Percentiles rank a stretch among this genome's conserved stretches.
Evolutionary conservation across 2,329 filamentous ascomycete species (phyloP).

Genomic region (Penicillium brasilianum): DNA sequence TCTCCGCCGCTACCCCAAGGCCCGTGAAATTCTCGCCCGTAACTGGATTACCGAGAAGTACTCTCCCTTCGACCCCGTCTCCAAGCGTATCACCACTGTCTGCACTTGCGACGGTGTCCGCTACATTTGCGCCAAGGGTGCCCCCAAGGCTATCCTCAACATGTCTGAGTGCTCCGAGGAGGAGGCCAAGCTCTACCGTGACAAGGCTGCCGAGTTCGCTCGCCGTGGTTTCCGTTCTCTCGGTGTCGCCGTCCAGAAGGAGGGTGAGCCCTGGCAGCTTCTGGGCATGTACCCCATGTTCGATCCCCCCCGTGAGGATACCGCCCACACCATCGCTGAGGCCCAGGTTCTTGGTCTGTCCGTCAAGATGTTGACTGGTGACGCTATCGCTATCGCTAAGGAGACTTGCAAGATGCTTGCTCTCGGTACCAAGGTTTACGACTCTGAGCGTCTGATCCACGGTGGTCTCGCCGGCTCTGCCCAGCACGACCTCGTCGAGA

Average conservation of each 20-base stretch:
- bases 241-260: constrained; percentile 78
- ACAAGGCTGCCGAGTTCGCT: constrained; percentile 76
- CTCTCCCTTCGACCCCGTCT: constrained; percentile 73
- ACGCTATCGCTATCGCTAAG: constrained; percentile 78
- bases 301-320: constrained; percentile 78
- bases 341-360: constrained; percentile 76
- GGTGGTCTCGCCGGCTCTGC: constrained; percentile 74
- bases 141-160: constrained; percentile 74
- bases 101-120: constrained; percentile 71
- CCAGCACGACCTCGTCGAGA: constrained; percentile 77
- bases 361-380: constrained; percentile 83
- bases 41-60: constrained; percentile 80
- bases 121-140: constrained; percentile 77
- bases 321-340: constrained; percentile 75
- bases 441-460: constrained; percentile 77
- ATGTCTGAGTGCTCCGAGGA: constrained; percentile 71
- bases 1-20: constrained; percentile 76
- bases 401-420: constrained; percentile 83
- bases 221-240: constrained; percentile 80
- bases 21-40: constrained; percentile 73
- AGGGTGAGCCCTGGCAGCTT: constrained; percentile 73
- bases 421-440: constrained; percentile 80
- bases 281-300: constrained; percentile 81
- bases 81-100: constrained; percentile 76
- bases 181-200: constrained; percentile 69